Base-by-base conservation (phyloP, 257 asterid species). In the Eustoma russellianum region DNA sequence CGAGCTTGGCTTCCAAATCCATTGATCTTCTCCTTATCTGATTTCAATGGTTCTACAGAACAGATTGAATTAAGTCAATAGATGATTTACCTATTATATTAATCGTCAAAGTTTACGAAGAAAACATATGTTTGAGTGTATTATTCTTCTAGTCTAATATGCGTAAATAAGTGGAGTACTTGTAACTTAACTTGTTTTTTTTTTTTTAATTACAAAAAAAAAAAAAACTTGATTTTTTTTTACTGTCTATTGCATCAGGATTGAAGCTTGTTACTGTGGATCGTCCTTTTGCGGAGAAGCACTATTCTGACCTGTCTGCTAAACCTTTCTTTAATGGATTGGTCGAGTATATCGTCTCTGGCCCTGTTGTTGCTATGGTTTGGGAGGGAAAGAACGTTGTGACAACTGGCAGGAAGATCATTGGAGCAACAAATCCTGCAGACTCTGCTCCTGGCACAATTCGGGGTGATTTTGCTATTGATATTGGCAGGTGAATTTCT, bases 381-480 rank as follows among this genome's bases (percentile, higher is more conserved):
- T 92, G 95, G 98, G 97, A 85, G 70, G 98, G 98, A 8, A 91
- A 85, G 84, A 70, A 71, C 57, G 96, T 84, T 5, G 98, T 91
- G 5, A 16, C 80, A 28, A 91, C 97, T 0, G 98, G 98, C 49
- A 85, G 98, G 60, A 87, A 79, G 80, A 82, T 91, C 73, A 91
- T 91, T 61, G 96, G 98, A 48, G 96, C 96, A 17, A 91, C 98
- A 41, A 91, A 87, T 80, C 98, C 97, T 14, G 78, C 86, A 17
- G 90, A 85, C 17, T 87, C 98, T 53, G 94, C 87, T 47, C 95
- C 98, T 2, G 98, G 98, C 4, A 87, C 98, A 46, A 91, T 91
- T 76, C 95, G 96, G 60, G 95, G 98, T 10, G 98, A 91, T 53
- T 91, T 52, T 66, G 93, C 93, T 55, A 82, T 84, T 41, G 94